Conservation (phyloP, 108 stramenopile species). For the Conticribra weissflogii region DNA sequence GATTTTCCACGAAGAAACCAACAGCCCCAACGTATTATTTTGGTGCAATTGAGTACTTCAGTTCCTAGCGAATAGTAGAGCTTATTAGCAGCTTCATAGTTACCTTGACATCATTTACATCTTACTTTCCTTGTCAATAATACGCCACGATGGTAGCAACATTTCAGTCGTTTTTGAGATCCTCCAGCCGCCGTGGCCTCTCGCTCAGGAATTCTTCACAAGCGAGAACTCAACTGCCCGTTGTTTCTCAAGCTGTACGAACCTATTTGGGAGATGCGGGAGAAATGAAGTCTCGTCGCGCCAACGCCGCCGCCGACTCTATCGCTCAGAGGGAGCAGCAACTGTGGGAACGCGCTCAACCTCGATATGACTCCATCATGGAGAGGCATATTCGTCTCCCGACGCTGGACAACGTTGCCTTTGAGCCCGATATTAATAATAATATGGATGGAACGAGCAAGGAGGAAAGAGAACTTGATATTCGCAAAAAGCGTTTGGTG, state of each 20-base stretch:
- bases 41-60: no score
- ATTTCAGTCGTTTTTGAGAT: not conserved
- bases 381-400: constrained; percentile 68
- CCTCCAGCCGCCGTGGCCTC: not conserved
- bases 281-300: constrained; percentile 53
- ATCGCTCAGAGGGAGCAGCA: constrained; percentile 60
- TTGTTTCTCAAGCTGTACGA: constrained; percentile 14
- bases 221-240: not conserved
- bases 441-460: not conserved
- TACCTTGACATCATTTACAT: no score
- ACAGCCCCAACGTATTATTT: no score
- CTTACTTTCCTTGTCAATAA: no score
- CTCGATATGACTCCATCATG: constrained; percentile 70
- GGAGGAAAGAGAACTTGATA: constrained; percentile 61
- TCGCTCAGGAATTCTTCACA: no score
- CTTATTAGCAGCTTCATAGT: no score
- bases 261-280: constrained; percentile 79
- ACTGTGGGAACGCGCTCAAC: constrained; percentile 67
- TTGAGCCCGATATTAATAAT: not conserved
- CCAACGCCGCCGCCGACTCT: constrained; percentile 21
- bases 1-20: no score
- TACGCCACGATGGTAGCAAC: not conserved
- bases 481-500: constrained; percentile 89
- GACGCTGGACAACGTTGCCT: constrained; percentile 24
- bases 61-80: no score